Evolutionary conservation across 768 basidiomycete species (phyloP), one percentile per base, ranked within the genome.

Genomic region (Suillus discolor): DNA sequence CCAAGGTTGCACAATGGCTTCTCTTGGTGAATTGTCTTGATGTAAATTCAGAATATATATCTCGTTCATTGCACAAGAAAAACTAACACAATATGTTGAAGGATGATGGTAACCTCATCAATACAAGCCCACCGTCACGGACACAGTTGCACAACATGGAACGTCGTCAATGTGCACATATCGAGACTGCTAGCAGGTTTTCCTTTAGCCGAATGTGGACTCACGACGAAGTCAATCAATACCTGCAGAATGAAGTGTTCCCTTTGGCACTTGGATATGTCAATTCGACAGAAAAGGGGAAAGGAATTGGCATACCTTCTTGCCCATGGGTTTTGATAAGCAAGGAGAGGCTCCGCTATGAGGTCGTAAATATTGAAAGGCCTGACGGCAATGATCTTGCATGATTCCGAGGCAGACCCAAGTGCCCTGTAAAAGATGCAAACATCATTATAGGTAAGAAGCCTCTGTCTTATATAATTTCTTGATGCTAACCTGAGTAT

Each of bases 311-410:
- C 20, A 41, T 38, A 41, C 25, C 20, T 25, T 34, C 28, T 7
- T 47, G 25, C 45, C 23, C 12, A 25, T 65, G 65, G 65, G 23
- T 45, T 25, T 41, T 65, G 2, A 49, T 62, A 23, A 49, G 18
- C 47, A 65, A 65, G 60, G 65, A 65, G 28, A 65, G 62, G 51
- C 47, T 47, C 7, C 15, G 38, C 3, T 38, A 34, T 8, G 45
- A 31, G 9, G 47, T 51, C 1, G 6, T 62, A 23, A 31, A 23
- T 20, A 18, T 23, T 1, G 61, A 51, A 6, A 36, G 1, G 3
- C 65, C 45, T 0, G 8, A 12, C 3, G 28, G 65, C 20, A 16
- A 11, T 11, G 61, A 65, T 25, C 49, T 65, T 15, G 36, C 18
- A 16, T 2, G 18, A n/a, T 65, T 62, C 55, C 12, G 15, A 65